Percentiles rank a stretch among this genome's conserved stretches.
These are phyloP conservation scores for Tympanopsis confertula DNA, from an alignment of 2,329 filamentous ascomycete genomes.

Conservation along the genomic window DNA sequence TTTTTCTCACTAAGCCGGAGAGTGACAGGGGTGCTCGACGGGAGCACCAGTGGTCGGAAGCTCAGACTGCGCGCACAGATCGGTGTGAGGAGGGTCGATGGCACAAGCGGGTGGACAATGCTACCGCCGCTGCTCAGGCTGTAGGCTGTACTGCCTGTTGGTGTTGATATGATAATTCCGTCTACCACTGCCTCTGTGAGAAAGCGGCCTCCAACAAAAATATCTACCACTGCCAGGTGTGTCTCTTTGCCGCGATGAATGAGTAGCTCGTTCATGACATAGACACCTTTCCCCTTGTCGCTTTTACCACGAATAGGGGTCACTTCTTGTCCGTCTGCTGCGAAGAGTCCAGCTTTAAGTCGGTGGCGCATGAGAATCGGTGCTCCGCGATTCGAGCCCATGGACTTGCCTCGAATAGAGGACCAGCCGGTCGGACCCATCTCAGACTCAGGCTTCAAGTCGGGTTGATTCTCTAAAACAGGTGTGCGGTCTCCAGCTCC, in stretches of 20 bases:
- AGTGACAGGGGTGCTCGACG: slow-evolving; percentile 54
- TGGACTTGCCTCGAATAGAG: slow-evolving; percentile 47
- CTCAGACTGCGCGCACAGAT: slow-evolving; percentile 61
- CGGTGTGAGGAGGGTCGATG: slow-evolving; percentile 56
- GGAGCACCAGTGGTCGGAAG: slow-evolving; percentile 59
- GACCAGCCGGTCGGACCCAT: slow-evolving; percentile 40
- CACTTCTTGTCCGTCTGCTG: not conserved
- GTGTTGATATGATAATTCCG: slow-evolving; percentile 62
- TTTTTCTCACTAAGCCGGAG: slow-evolving; percentile 52
- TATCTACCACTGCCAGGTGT: slow-evolving; percentile 58
- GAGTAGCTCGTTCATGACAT: slow-evolving; percentile 64
- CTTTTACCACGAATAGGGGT: slow-evolving; percentile 15
- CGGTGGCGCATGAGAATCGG: not conserved
- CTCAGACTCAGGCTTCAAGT: slow-evolving; percentile 4
- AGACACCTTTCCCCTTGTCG: slow-evolving; percentile 5
- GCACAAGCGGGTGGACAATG: slow-evolving; percentile 62
- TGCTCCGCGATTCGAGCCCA: not conserved
- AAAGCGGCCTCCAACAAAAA: slow-evolving; percentile 55
- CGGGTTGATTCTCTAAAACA: slow-evolving; percentile 2
- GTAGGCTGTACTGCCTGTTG: slow-evolving; percentile 64
- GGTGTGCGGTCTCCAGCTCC: slow-evolving; percentile 5
- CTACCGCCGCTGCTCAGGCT: slow-evolving; percentile 56
- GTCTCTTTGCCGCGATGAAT: slow-evolving; percentile 59
- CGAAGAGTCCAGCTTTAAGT: not conserved
- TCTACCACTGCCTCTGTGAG: slow-evolving; percentile 64